Base-by-base conservation (phyloP, 768 basidiomycete species). In the Tricholoma hemisulphureum region DNA sequence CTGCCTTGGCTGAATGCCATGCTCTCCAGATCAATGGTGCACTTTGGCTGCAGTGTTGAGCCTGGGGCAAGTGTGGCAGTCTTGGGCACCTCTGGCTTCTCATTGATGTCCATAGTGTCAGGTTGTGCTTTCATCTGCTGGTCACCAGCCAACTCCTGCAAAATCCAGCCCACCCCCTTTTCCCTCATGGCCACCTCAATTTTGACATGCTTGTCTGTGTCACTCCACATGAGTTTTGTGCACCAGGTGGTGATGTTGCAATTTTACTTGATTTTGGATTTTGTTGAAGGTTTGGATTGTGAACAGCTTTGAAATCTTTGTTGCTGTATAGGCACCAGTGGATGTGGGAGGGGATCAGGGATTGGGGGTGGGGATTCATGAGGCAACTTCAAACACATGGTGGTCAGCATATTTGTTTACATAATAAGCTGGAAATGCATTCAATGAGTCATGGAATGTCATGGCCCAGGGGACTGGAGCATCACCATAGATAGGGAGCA, bases 101-200 rank as follows among this genome's bases (percentile, higher is more conserved):
- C 75, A 66, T 95, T 91, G 21, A 93, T 85, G 53, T 93, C 90
- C 86, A 94, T 94, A 1, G 85, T 84, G 48, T 89, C 87, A 29
- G 66, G 70, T 48, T 69, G 70, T 56, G 73, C 69, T 67, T 85
- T 86, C 3, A 81, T 74, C 60, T 87, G 85, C 4, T 92, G 79
- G 64, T 93, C 94, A 2, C 95, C 94, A 4, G 86, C 81, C 4
- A 98, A 79, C 59, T 94, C 93, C 55, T 91, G 84, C 53, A 96
- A 69, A 69, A 99, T 98, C 95, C 95, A 98, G 0, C 93, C 95
- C 9, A 95, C 83, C 11, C 93, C 94, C 73, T 93, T 96, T 77
- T 98, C 96, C 45, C 96, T 81, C 97, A 99, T 99, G 0, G 93
- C 93, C 3, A 98, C 96, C 73, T 98, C 96, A 34, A 97, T 84